Percentiles rank a stretch among this genome's conserved stretches.
Evolutionary conservation across 768 basidiomycete genomes (phyloP).

Genomic region (Cystofilobasidium ferigula): DNA sequence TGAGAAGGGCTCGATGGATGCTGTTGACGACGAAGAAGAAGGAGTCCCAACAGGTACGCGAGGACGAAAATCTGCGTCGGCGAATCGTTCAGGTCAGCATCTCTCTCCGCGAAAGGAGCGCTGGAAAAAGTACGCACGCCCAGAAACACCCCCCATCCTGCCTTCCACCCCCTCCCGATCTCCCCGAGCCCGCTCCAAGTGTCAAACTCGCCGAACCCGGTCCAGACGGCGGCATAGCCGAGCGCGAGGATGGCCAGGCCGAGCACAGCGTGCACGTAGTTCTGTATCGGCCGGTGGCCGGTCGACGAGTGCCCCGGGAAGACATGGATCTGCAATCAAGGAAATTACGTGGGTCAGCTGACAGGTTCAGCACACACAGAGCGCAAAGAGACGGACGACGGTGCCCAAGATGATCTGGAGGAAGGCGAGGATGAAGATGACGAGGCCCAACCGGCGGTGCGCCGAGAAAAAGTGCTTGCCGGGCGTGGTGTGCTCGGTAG

Average conservation of each 20-base stretch:
- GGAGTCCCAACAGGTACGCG: slow-evolving; percentile 10
- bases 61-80: slow-evolving; percentile 16
- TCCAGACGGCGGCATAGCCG: slow-evolving; percentile 15
- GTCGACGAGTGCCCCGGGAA: background rate
- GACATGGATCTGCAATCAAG: slow-evolving; percentile 11
- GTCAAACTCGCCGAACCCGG: slow-evolving; percentile 9
- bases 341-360: background rate
- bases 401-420: slow-evolving; percentile 17
- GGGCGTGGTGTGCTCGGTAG: slow-evolving; percentile 7
- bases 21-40: slow-evolving; percentile 4
- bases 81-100: too few relatives aligned
- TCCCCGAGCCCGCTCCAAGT: background rate
- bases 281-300: background rate
- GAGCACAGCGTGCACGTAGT: slow-evolving; percentile 8
- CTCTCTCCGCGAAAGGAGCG: too few relatives aligned
- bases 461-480: slow-evolving; percentile 13
- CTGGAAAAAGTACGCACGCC: background rate
- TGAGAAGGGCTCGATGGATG: background rate
- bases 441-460: slow-evolving; percentile 8
- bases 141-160: slow-evolving; percentile 12
- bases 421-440: slow-evolving; percentile 7
- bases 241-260: slow-evolving; percentile 5
- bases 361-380: background rate
- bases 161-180: background rate
- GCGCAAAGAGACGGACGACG: background rate